Evolutionary conservation across 345 rosid genomes (phyloP), one percentile per base, ranked within the genome.

Genomic region (Camelina laxa): DNA sequence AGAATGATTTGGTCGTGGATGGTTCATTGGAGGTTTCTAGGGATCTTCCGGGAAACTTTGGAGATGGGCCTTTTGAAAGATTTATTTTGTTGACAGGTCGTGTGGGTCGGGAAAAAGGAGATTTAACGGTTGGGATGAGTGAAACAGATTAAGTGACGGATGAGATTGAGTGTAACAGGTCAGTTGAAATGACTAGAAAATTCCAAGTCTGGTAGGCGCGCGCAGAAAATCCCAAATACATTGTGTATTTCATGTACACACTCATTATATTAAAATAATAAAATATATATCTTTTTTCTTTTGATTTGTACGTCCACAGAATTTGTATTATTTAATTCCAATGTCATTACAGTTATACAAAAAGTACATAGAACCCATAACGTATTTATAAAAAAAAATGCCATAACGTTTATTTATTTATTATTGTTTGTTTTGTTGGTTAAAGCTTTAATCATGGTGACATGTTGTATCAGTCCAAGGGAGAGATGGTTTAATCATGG

Each of bases 141-240:
- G 8, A 2, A 24, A 1, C 13, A 14, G 19, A 35, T 38, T 41
- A 0, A 55, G 16, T 27, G 10, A 77, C 77, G 81, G 73, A 51
- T 31, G 0, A 31, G 77, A 77, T 72, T 22, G 0, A 21, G 39
- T 59, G 4, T 44, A 53, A 66, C 22, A 60, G 58, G 81, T 66
- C 48, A 41, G 73, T 65, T 45, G 31, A 41, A 63, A 51, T 41
- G 77, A 77, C 81, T 72, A 13, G 81, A 77, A 77, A 77, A 72
- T 77, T 77, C 81, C 77, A 72, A 65, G 67, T 77, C 73, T 72
- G 81, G 81, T 77, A 67, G 81, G 77, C 77, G 72, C 61, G 76
- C 24, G 76, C 51, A 61, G 67, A 77, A 77, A 77, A 75, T 69
- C 80, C 33, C 14, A 62, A 69, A 61, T 24, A 24, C 21, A 48